Base-by-base conservation (phyloP, 2,329 filamentous ascomycete genomes). In the Sporothrix brasiliensis region DNA sequence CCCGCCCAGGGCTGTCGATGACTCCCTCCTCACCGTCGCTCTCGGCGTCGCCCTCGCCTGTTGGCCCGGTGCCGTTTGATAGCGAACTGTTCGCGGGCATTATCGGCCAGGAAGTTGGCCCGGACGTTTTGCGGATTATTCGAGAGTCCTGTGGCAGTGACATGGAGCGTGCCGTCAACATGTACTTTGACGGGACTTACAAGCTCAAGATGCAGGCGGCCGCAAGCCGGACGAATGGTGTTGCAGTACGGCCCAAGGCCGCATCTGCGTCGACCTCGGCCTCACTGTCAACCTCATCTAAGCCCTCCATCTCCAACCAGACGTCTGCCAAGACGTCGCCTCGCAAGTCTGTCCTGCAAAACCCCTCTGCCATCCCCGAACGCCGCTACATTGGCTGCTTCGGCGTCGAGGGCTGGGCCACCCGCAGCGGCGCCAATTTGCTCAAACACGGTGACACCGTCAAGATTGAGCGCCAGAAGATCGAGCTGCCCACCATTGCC, bases 391-490 rank as follows among this genome's bases (percentile, higher is more conserved):
- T 98, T 72, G 95, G 95, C 21, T 92, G 93, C 0, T 95, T 98
- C 79, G 95, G 95, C 10, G 93, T 92, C 4, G 92, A 91, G 69
- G 95, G 90, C 4, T 99, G 95, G 95, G 90, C 92, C 6, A 98
- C 94, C 3, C 88, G 90, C 75, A 97, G 93, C 78, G 94, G 94
- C 0, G 82, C 81, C 3, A 88, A 87, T 50, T 78, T 97, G 6
- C 77, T 99, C 34, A 91, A 89, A 74, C 91, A 97, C 76, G 93
- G 92, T 19, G 94, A 98, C 74, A 76, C 81, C n/a, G 88, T 99
- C 71, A 89, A 86, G 66, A 97, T 99, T 58, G 94, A 98, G 80
- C 89, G 95, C 56, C 89, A 93, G 71, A 94, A 91, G 79, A 88
- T 91, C 34, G 89, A 91, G 72, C 85, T 86, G 14, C 84, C 87